Percentiles rank a stretch among this genome's conserved stretches.
phyloP scores from a whole-genome alignment of 2,329 filamentous ascomycete species.

The Botryotinia calthae region DNA sequence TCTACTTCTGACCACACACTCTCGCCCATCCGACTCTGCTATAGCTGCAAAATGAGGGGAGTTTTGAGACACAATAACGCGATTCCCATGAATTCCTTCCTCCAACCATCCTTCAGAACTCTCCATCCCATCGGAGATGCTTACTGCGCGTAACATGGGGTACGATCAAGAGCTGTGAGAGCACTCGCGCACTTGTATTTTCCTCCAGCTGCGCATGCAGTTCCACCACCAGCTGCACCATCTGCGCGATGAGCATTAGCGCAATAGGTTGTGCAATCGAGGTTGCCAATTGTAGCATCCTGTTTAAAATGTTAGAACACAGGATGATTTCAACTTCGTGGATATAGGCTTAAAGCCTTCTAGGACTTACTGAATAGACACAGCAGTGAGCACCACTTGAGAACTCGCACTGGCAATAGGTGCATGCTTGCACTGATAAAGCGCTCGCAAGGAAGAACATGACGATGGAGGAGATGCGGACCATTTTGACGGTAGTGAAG shows the following conservation, averaged over 20 bases:
- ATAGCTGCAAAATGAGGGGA: not conserved
- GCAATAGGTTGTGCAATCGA: not conserved
- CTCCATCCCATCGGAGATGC: no score
- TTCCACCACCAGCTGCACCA: not conserved
- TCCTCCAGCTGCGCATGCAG: not conserved
- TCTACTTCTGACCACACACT: not conserved
- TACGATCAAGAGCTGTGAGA: not conserved
- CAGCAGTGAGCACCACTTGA: not conserved
- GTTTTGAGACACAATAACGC: not conserved
- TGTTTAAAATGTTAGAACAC: not conserved
- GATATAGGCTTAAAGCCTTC: not conserved
- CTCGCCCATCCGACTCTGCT: not conserved
- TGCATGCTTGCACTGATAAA: conserved; percentile 5
- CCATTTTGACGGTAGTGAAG: not conserved
- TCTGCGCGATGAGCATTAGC: not conserved
- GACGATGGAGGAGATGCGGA: not conserved
- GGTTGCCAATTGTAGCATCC: not conserved
- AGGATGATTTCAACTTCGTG: not conserved
- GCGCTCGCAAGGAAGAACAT: conserved; percentile 1
- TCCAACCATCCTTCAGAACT: no score
- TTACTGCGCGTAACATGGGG: not conserved
- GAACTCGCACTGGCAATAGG: conserved; percentile 4
- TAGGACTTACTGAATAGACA: not conserved
- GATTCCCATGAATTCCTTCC: not conserved
- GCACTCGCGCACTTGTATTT: not conserved